Conservation (phyloP, 1,284 basidiomycete genomes). For the Neonothopanus nambi region DNA sequence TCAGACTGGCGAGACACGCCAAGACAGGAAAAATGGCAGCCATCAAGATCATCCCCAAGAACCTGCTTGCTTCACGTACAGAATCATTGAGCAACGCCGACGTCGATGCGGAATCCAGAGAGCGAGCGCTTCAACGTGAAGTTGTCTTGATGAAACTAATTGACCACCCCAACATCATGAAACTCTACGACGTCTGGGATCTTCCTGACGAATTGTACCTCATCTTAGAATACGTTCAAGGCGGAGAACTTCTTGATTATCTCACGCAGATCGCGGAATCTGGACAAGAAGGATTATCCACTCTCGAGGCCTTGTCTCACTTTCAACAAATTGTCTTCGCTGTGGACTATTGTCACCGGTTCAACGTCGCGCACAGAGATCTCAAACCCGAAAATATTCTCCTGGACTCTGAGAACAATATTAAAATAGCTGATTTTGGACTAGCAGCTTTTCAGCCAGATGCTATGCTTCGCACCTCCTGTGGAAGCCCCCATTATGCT, state of each 20-base stretch:
- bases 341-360: conserved; percentile 94
- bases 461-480: conserved; percentile 84
- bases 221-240: conserved; percentile 96
- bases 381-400: conserved; percentile 97
- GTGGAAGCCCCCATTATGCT: conserved; percentile 96
- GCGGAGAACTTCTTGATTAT: conserved; percentile 96
- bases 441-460: conserved; percentile 93
- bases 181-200: conserved; percentile 97
- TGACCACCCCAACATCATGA: conserved; percentile 94
- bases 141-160: conserved; percentile 99
- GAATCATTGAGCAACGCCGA: conserved; percentile 67
- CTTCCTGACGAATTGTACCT: conserved; percentile 89
- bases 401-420: conserved; percentile 81
- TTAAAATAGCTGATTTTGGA: conserved; percentile 98
- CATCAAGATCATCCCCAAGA: conserved; percentile 95
- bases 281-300: conserved; percentile 76
- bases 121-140: conserved; percentile 90
- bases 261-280: conserved; percentile 50
- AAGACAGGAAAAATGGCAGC: conserved; percentile 91
- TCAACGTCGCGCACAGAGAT: conserved; percentile 97
- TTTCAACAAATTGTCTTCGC: conserved; percentile 97
- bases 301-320: conserved; percentile 85
- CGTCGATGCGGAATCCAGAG: conserved; percentile 64
- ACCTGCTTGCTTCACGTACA: conserved; percentile 67
- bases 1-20: conserved; percentile 88